Conservation (phyloP, 1,139 yeast species). For the Hyphopichia wangnamkhiaoensis region DNA sequence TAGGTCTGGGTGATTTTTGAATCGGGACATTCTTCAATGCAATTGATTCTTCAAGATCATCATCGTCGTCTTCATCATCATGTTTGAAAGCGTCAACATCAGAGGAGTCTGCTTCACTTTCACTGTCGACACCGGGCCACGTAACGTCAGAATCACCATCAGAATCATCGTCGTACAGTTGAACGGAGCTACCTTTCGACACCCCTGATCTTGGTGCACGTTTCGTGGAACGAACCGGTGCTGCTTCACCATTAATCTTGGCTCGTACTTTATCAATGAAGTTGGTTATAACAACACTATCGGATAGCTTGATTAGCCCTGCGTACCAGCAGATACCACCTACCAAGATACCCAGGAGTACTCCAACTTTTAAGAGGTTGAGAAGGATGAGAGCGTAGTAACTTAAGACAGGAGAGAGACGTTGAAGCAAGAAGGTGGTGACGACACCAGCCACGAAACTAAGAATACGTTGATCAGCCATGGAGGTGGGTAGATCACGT, state of each 20-base stretch:
- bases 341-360: slow-evolving; percentile 26
- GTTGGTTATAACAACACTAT: slow-evolving; percentile 14
- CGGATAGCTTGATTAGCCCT: slow-evolving; percentile 28
- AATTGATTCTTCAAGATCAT: too few species aligned
- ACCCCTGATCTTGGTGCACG: background rate
- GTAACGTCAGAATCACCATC: slow-evolving; percentile 2
- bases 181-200: background rate
- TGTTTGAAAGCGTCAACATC: background rate
- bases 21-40: background rate
- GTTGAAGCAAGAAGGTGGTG: slow-evolving; percentile 20
- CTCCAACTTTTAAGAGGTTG: slow-evolving; percentile 23
- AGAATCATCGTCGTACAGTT: background rate
- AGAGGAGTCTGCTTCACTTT: slow-evolving; percentile 2
- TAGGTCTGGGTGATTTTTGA: background rate
- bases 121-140: slow-evolving; percentile 5
- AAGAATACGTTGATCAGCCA: slow-evolving; percentile 15
- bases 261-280: slow-evolving; percentile 10
- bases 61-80: slow-evolving; percentile 1
- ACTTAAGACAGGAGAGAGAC: slow-evolving; percentile 21
- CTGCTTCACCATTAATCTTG: slow-evolving; percentile 10
- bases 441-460: slow-evolving; percentile 35
- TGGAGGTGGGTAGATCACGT: slow-evolving; percentile 1
- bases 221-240: background rate
- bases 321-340: slow-evolving; percentile 33
- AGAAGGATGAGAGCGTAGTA: slow-evolving; percentile 21